Percentiles rank a stretch among this genome's conserved stretches.
phyloP scores from a whole-genome alignment of 169 alveolate species.

The Eimeria sp. region DNA sequence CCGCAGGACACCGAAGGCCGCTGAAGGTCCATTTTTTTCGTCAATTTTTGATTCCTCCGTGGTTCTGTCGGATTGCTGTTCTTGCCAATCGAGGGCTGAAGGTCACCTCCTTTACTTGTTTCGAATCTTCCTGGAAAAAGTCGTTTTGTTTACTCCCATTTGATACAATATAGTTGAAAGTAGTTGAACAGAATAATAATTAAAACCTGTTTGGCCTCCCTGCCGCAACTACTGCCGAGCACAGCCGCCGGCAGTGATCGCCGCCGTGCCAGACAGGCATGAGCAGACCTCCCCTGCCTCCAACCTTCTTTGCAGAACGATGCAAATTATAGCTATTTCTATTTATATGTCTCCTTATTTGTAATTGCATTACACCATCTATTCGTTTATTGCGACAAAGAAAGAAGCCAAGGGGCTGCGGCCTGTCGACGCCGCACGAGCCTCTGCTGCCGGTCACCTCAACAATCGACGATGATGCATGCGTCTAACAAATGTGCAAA shows the following conservation, averaged over 20 bases:
- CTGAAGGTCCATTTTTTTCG: conserved; percentile 34
- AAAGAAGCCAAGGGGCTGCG: conserved; percentile 18
- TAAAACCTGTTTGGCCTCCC: not conserved
- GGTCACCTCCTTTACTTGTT: conserved; percentile 31
- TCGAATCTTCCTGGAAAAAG: not conserved
- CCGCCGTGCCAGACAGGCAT: not conserved
- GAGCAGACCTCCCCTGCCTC: not conserved
- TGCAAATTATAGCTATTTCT: not conserved
- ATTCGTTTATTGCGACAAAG: not conserved
- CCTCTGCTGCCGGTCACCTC: conserved; percentile 13
- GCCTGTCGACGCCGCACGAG: conserved; percentile 49
- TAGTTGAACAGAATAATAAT: not conserved
- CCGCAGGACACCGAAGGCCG: conserved; percentile 34
- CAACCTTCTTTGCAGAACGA: not conserved
- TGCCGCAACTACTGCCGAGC: not conserved
- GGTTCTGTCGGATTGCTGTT: not conserved
- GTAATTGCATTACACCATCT: not conserved
- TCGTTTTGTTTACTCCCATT: not conserved
- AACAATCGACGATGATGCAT: not conserved
- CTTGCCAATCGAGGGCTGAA: not conserved
- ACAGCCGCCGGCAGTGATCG: conserved; percentile 26
- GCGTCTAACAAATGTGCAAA: not conserved
- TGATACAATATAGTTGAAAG: not conserved
- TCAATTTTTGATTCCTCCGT: not conserved
- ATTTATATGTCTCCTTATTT: not conserved